Evolutionary conservation across 176 grass and related monocot genomes (phyloP).

Genomic region (Phyllostachys edulis): DNA sequence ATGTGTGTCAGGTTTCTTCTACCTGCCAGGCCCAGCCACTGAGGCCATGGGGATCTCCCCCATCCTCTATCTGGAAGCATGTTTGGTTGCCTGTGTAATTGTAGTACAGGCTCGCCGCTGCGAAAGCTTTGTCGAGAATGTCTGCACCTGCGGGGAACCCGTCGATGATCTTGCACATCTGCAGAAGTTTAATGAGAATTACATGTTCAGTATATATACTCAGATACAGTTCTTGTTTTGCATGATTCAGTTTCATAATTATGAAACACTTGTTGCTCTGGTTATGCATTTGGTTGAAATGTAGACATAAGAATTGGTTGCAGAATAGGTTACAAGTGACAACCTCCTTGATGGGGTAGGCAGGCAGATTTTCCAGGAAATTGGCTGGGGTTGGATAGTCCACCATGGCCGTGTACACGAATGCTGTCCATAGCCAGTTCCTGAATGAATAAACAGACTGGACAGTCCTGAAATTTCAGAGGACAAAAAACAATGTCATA

Average conservation of each 20-base stretch:
- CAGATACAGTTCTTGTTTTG: neutral
- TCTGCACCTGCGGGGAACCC: constrained; percentile 43
- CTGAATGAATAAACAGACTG: constrained; percentile 40
- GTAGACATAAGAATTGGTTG: neutral
- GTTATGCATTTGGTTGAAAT: constrained; percentile 5
- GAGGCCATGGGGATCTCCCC: constrained; percentile 82
- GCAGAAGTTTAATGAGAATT: constrained; percentile 10
- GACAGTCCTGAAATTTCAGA: constrained; percentile 45
- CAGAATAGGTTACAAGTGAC: neutral
- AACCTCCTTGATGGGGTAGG: constrained; percentile 85
- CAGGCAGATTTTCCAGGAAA: constrained; percentile 75
- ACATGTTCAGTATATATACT: neutral
- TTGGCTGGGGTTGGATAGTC: constrained; percentile 78
- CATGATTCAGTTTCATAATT: neutral
- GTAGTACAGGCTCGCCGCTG: constrained; percentile 81
- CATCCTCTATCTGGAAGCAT: constrained; percentile 65
- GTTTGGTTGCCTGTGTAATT: constrained; percentile 71
- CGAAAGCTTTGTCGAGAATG: constrained; percentile 56
- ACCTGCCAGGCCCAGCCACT: constrained; percentile 92
- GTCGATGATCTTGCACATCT: constrained; percentile 92
- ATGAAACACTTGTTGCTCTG: neutral
- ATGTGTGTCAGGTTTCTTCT: constrained; percentile 20
- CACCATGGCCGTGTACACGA: constrained; percentile 74
- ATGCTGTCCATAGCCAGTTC: constrained; percentile 76
- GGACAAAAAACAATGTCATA: neutral